Conservation (phyloP, 306 rosid genomes). For the Vicia villosa region DNA sequence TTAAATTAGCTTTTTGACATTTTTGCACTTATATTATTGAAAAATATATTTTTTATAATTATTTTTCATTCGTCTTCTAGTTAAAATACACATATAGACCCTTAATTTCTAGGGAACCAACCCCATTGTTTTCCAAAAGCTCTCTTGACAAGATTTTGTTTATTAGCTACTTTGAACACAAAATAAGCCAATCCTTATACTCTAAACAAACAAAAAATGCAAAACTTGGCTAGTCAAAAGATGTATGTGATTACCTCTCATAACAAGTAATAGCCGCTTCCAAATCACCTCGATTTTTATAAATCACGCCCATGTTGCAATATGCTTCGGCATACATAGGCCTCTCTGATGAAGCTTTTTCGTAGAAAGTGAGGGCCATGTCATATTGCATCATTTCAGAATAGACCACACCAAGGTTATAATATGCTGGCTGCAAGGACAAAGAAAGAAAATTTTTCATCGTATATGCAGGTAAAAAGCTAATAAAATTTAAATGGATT, state of each 20-base stretch:
- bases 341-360: slow-evolving; percentile 96
- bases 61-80: not conserved
- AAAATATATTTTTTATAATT: not conserved
- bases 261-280: slow-evolving; percentile 97
- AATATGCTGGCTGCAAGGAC: slow-evolving; percentile 87
- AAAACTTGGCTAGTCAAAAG: slow-evolving; percentile 22
- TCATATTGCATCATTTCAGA: slow-evolving; percentile 99
- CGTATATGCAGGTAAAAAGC: slow-evolving; percentile 19
- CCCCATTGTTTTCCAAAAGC: slow-evolving; percentile 1
- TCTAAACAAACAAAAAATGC: not conserved
- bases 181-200: slow-evolving; percentile 9
- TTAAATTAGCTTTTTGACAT: not conserved
- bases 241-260: slow-evolving; percentile 68
- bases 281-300: slow-evolving; percentile 92
- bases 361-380: slow-evolving; percentile 88
- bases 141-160: not conserved
- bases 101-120: not conserved
- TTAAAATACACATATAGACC: not conserved
- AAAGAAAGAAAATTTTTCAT: slow-evolving; percentile 26
- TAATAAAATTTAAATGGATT: not conserved
- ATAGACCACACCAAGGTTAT: slow-evolving; percentile 97
- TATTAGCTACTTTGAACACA: not conserved
- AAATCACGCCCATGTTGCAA: slow-evolving; percentile 99
- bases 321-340: slow-evolving; percentile 99
- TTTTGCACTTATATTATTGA: not conserved